Evolutionary conservation across 1,284 basidiomycete species (phyloP).

Genomic region (Trametes polyzona): DNA sequence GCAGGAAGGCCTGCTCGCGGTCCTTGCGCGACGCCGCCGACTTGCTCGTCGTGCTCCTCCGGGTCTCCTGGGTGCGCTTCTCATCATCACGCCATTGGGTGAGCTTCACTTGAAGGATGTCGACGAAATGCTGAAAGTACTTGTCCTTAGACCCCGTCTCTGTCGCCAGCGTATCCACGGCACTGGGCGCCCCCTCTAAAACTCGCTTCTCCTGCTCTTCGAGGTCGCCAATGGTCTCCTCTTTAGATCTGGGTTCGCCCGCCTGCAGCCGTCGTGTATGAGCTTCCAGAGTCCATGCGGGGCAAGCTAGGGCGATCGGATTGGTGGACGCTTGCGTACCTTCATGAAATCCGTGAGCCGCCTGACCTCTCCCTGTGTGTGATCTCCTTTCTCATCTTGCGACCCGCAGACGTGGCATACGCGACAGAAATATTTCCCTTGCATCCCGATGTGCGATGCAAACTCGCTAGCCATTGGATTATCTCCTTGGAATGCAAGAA

Average conservation of each 20-base stretch:
- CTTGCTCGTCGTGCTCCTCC: not conserved
- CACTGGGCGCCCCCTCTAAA: constrained; percentile 2
- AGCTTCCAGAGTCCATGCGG: no score
- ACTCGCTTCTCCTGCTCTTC: not conserved
- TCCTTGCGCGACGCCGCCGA: not conserved
- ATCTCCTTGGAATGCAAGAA: constrained; percentile 44
- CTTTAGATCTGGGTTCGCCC: not conserved
- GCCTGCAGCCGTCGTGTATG: not conserved
- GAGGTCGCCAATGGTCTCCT: not conserved
- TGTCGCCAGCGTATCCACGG: not conserved
- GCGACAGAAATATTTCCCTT: constrained; percentile 44
- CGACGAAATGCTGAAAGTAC: constrained; percentile 6
- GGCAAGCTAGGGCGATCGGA: no score
- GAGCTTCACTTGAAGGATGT: not conserved
- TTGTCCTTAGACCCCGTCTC: constrained; percentile 3
- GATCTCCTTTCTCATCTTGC: not conserved
- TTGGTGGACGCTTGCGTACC: no score
- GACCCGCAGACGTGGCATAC: constrained; percentile 27
- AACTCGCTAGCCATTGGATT: constrained; percentile 53
- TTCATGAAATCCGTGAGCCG: not conserved
- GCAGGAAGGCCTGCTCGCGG: not conserved
- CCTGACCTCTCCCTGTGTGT: constrained; percentile 29
- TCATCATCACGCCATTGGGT: not conserved
- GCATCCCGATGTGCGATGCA: constrained; percentile 45
- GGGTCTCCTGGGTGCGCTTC: not conserved